These are phyloP conservation scores for Gypsophila paniculata DNA, from an alignment of 179 eudicot genomes.

Conservation along the genomic window DNA sequence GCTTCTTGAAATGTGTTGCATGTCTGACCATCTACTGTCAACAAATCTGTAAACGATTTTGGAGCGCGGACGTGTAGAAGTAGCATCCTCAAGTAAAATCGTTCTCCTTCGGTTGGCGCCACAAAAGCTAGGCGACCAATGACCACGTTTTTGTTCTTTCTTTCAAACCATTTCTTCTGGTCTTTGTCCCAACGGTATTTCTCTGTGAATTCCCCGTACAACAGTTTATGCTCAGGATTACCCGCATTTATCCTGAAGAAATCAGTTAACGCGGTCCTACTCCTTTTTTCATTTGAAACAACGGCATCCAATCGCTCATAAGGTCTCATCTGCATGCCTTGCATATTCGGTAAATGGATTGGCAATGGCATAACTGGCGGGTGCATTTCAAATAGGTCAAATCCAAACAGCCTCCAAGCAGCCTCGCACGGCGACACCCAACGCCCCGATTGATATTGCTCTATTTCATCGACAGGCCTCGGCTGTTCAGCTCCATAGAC, in stretches of 20 bases:
- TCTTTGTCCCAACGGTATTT: neutral
- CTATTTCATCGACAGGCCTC: conserved; percentile 5
- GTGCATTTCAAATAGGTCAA: neutral
- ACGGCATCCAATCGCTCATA: neutral
- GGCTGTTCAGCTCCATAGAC: no score
- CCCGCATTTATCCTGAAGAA: neutral
- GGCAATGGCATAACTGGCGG: neutral
- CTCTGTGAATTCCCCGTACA: neutral
- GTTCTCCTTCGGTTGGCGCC: conserved; percentile 17
- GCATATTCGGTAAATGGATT: neutral
- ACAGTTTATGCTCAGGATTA: neutral
- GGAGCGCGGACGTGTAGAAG: conserved; percentile 18
- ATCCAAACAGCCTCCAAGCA: neutral
- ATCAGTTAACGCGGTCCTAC: neutral
- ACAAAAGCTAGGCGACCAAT: conserved; percentile 20
- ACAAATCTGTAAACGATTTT: conserved; percentile 19
- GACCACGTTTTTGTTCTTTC: neutral
- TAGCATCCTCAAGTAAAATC: conserved; percentile 19
- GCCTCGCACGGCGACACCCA: neutral
- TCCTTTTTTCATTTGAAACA: neutral
- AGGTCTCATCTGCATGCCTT: neutral
- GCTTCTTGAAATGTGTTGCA: neutral
- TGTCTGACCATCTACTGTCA: neutral
- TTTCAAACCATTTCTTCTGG: neutral
- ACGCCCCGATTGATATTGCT: neutral